Conservation (phyloP, 1,284 basidiomycete genomes). For the Malassezia sympodialis region DNA sequence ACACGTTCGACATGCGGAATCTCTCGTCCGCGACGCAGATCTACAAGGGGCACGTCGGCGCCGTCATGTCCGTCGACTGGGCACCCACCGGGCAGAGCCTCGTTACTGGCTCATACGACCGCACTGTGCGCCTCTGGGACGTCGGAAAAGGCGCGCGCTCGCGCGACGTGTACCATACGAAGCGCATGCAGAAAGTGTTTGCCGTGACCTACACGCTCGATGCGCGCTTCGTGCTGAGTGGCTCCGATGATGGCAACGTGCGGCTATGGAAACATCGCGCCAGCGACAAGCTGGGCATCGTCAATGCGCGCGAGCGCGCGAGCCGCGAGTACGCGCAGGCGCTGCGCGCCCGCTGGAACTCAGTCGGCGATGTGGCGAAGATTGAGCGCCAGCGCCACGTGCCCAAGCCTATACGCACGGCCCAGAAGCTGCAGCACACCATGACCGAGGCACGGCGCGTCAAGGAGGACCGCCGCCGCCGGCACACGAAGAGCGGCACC, state of each 20-base stretch:
- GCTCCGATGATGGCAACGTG: slow-evolving; percentile 93
- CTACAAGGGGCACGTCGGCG: slow-evolving; percentile 93
- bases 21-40: slow-evolving; percentile 76
- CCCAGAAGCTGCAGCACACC: slow-evolving; percentile 74
- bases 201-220: slow-evolving; percentile 64
- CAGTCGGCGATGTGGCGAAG: slow-evolving; percentile 61
- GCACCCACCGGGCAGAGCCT: slow-evolving; percentile 86
- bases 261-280: slow-evolving; percentile 93
- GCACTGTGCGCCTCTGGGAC: slow-evolving; percentile 86
- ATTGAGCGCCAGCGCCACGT: slow-evolving; percentile 74
- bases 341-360: slow-evolving; percentile 77
- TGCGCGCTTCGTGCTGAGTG: slow-evolving; percentile 80
- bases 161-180: slow-evolving; percentile 91
- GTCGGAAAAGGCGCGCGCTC: slow-evolving; percentile 65
- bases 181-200: slow-evolving; percentile 86
- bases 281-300: slow-evolving; percentile 79
- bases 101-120: slow-evolving; percentile 90
- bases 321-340: slow-evolving; percentile 84
- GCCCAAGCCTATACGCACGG: slow-evolving; percentile 80
- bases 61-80: slow-evolving; percentile 56
- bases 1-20: slow-evolving; percentile 91
- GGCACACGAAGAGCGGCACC: slow-evolving; percentile 61
- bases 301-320: slow-evolving; percentile 82
- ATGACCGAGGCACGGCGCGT: slow-evolving; percentile 81
- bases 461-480: slow-evolving; percentile 82